Evolutionary conservation across 2,329 filamentous ascomycete genomes (phyloP).

Genomic region (Xylariaceae sp.): DNA sequence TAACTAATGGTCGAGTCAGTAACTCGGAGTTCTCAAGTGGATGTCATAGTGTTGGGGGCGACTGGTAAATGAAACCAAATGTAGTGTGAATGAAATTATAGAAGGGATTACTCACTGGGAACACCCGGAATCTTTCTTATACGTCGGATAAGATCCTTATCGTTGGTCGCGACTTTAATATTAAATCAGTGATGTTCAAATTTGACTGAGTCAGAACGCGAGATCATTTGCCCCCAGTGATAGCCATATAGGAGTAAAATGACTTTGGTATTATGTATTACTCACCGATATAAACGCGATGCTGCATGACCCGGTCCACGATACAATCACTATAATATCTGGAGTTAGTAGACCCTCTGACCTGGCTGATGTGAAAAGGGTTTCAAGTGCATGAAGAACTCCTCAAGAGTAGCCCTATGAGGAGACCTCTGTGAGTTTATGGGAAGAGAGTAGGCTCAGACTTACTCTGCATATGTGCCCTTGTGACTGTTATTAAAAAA

Average conservation of each 20-base stretch:
- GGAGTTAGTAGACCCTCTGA: constrained; percentile 3
- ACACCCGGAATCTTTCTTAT: constrained; percentile 78
- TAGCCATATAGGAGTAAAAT: too few species aligned
- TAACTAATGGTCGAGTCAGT: constrained; percentile 46
- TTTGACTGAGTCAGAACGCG: neutral
- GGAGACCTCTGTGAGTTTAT: too few species aligned
- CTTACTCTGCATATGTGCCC: constrained; percentile 34
- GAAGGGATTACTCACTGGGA: constrained; percentile 50
- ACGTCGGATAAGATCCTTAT: constrained; percentile 80
- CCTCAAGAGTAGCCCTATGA: too few species aligned
- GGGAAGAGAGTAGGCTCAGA: neutral
- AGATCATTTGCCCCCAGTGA: neutral
- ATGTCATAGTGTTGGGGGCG: neutral
- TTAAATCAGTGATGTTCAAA: neutral
- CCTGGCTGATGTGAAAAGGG: neutral
- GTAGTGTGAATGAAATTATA: neutral
- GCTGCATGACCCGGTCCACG: constrained; percentile 39
- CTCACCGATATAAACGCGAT: constrained; percentile 30
- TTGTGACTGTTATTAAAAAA: constrained; percentile 18
- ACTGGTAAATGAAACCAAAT: neutral
- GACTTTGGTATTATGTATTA: neutral
- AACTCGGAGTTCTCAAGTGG: neutral
- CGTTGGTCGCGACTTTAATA: constrained; percentile 65
- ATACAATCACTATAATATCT: constrained; percentile 28
- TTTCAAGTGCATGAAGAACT: neutral